Percentiles rank a stretch among this genome's conserved stretches.
phyloP scores from a whole-genome alignment of 148 eudicot genomes.

The Persicaria maculosa region DNA sequence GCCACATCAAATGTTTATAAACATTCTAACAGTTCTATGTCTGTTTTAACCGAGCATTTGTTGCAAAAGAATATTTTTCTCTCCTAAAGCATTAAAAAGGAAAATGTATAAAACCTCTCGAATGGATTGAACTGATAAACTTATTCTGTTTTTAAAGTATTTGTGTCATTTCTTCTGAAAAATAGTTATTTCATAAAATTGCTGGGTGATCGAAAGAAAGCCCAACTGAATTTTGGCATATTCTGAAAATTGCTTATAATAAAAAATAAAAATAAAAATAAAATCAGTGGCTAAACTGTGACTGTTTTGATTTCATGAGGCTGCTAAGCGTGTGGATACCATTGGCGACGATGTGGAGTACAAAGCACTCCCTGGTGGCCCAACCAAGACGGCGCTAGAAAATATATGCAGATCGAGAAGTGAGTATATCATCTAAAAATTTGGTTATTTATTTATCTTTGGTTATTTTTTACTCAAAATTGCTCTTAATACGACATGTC shows the following conservation, averaged over 20 bases:
- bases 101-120: too few relatives aligned
- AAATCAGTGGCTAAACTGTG: neutral
- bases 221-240: neutral
- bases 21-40: too few relatives aligned
- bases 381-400: too few relatives aligned
- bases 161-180: too few relatives aligned
- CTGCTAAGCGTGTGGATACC: slow-evolving; percentile 23
- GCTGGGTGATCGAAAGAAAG: neutral
- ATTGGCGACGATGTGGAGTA: slow-evolving; percentile 44
- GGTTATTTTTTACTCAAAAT: slow-evolving; percentile 11
- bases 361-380: neutral
- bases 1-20: too few relatives aligned
- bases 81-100: too few relatives aligned
- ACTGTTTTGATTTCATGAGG: slow-evolving; percentile 18
- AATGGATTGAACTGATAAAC: too few relatives aligned
- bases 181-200: neutral
- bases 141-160: too few relatives aligned
- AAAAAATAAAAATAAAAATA: too few relatives aligned
- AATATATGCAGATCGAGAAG: slow-evolving; percentile 16
- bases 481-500: too few relatives aligned
- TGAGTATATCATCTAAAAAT: slow-evolving; percentile 15
- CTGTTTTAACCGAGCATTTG: too few relatives aligned
- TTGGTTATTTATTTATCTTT: neutral
- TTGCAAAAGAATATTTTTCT: too few relatives aligned
- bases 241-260: neutral